Evolutionary conservation across 139 green algal species (phyloP).

Genomic region (Auxenochlorella protothecoides): DNA sequence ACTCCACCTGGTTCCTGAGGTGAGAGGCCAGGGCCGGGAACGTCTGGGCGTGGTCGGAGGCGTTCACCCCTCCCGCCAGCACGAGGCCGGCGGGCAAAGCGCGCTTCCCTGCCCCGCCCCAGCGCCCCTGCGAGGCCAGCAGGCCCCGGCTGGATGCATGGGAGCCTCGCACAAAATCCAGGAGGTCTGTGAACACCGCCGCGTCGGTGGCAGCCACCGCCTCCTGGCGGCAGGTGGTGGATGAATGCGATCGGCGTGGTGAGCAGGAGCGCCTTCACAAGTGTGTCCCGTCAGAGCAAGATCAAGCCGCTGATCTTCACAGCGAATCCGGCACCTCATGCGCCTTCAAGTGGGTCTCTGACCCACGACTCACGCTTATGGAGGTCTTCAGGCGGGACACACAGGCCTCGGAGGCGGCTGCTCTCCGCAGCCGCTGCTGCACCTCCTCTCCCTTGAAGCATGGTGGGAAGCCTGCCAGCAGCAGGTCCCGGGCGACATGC

Average conservation of each 20-base stretch:
- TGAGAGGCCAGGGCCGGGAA: constrained; percentile 27
- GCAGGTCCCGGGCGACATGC: too few species aligned
- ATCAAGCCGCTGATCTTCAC: background rate
- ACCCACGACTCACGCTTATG: background rate
- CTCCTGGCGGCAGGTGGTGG: background rate
- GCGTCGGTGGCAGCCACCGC: constrained; percentile 6
- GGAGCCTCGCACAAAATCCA: constrained; percentile 1
- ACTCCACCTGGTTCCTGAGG: constrained; percentile 15
- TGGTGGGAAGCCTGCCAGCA: too few species aligned
- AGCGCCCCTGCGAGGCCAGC: background rate
- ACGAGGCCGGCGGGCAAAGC: constrained; percentile 31
- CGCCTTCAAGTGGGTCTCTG: background rate
- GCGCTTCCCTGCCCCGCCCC: background rate
- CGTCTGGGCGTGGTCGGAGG: constrained; percentile 34
- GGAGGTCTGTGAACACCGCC: constrained; percentile 6
- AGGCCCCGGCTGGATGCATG: background rate
- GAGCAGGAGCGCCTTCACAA: background rate
- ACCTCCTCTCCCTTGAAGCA: too few species aligned
- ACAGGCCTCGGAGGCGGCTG: too few species aligned
- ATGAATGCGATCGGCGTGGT: background rate
- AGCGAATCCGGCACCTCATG: background rate
- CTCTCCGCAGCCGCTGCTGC: too few species aligned
- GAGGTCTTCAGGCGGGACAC: too few species aligned
- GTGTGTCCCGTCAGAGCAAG: background rate
- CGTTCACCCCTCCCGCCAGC: constrained; percentile 41